Evolutionary conservation across 2,329 filamentous ascomycete genomes (phyloP).

Genomic region (Fusarium oxysporum): DNA sequence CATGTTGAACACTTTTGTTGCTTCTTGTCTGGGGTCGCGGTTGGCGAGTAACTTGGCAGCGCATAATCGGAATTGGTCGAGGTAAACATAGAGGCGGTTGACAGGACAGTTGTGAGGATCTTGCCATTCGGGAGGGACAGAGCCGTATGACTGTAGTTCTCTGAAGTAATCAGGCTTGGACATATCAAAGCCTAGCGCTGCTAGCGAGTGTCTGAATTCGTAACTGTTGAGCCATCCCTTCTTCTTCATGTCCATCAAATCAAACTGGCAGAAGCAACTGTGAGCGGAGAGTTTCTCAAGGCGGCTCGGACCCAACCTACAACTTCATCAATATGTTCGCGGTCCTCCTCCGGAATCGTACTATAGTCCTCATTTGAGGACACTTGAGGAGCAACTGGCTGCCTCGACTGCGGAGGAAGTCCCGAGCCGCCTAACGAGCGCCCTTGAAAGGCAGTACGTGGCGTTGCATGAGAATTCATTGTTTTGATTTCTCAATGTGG

Average conservation of each 20-base stretch:
- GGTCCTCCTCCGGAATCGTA: conserved; percentile 83
- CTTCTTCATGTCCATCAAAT: conserved; percentile 96
- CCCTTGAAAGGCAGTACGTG: conserved; percentile 50
- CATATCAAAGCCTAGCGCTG: conserved; percentile 93
- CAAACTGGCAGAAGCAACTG: conserved; percentile 70
- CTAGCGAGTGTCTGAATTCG: conserved; percentile 96
- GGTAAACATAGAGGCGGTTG: conserved; percentile 63
- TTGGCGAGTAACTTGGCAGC: conserved; percentile 84
- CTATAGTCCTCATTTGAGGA: conserved; percentile 54
- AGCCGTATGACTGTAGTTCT: conserved; percentile 84
- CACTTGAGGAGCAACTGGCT: conserved; percentile 51
- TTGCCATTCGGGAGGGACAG: conserved; percentile 71
- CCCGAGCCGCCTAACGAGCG: conserved; percentile 50
- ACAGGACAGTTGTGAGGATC: conserved; percentile 56
- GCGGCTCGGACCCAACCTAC: conserved; percentile 63
- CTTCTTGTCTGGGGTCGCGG: conserved; percentile 91
- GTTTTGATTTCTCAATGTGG: conserved; percentile 28
- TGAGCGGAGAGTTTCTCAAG: conserved; percentile 29
- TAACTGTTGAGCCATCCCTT: conserved; percentile 96
- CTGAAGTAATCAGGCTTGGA: conserved; percentile 86
- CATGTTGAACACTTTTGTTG: conserved; percentile 88
- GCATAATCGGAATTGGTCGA: conserved; percentile 71
- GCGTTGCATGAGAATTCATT: conserved; percentile 55
- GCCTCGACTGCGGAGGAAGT: conserved; percentile 49
- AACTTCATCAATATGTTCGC: conserved; percentile 93